A percentile compares a stretch with the other conserved stretches of the same genome.
Evolutionary conservation across 176 grass and related monocot genomes (phyloP).

Genomic region (Paspalum notatum): DNA sequence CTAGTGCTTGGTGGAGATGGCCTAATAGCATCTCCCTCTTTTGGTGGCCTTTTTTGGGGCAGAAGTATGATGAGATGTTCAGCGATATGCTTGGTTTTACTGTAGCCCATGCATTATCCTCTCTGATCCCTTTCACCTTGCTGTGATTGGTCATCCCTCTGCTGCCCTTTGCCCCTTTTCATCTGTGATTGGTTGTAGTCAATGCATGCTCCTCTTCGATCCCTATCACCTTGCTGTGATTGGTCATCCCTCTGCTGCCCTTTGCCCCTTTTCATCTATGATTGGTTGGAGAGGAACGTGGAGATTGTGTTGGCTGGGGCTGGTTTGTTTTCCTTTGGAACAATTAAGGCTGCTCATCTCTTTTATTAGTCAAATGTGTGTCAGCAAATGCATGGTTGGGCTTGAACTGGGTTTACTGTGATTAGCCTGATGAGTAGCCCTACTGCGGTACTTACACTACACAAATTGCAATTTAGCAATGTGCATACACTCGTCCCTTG

Average conservation of each 20-base stretch:
- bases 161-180: background rate
- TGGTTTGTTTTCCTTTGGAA: background rate
- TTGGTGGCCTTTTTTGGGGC: background rate
- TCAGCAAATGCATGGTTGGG: background rate
- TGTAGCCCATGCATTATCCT: background rate
- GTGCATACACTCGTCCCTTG: background rate
- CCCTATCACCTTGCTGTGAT: background rate
- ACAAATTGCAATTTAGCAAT: background rate
- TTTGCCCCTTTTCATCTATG: background rate
- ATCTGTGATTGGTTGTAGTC: background rate
- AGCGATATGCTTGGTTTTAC: constrained; percentile 7
- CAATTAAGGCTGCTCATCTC: background rate
- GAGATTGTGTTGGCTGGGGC: background rate
- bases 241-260: background rate
- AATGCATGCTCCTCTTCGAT: background rate
- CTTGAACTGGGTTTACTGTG: background rate
- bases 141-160: background rate
- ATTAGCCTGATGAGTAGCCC: background rate
- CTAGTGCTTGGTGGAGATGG: background rate
- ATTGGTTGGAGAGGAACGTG: background rate
- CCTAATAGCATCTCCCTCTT: background rate
- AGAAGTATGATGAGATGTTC: background rate
- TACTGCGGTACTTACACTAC: background rate
- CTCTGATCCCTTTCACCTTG: background rate
- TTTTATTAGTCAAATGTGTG: no score